Percentiles rank a stretch among this genome's conserved stretches.
These are phyloP conservation scores for Glycine latifolia DNA, from an alignment of 306 rosid genomes.

Conservation along the genomic window DNA sequence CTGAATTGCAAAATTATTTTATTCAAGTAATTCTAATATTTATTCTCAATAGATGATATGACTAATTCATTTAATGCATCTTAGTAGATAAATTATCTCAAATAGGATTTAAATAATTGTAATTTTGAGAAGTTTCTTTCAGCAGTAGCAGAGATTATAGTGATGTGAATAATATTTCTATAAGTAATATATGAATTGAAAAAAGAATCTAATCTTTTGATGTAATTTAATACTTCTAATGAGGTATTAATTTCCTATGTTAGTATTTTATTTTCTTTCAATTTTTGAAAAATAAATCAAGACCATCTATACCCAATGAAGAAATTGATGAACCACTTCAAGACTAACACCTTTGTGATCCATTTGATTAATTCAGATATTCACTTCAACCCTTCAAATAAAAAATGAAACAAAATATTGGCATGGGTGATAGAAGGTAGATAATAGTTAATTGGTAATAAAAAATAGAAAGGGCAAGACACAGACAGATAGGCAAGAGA, in stretches of 20 bases:
- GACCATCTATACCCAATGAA: no score
- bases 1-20: neutral
- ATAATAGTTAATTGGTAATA: neutral
- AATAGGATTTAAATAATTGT: neutral
- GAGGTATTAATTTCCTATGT: neutral
- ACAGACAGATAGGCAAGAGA: neutral
- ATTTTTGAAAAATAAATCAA: no score
- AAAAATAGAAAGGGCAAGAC: neutral
- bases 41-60: neutral
- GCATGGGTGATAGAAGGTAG: neutral
- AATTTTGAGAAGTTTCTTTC: neutral
- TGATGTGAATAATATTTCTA: no score
- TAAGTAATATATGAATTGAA: neutral
- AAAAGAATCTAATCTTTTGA: neutral
- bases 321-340: no score
- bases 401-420: neutral
- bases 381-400: neutral
- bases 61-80: neutral
- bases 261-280: no score
- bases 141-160: neutral
- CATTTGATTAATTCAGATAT: neutral
- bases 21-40: neutral
- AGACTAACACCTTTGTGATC: no score
- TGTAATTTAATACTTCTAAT: no score
- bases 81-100: neutral